A percentile compares a stretch with the other conserved stretches of the same genome.
Evolutionary conservation across 2,329 filamentous ascomycete genomes (phyloP).

Genomic region (Grosmannia serpens): DNA sequence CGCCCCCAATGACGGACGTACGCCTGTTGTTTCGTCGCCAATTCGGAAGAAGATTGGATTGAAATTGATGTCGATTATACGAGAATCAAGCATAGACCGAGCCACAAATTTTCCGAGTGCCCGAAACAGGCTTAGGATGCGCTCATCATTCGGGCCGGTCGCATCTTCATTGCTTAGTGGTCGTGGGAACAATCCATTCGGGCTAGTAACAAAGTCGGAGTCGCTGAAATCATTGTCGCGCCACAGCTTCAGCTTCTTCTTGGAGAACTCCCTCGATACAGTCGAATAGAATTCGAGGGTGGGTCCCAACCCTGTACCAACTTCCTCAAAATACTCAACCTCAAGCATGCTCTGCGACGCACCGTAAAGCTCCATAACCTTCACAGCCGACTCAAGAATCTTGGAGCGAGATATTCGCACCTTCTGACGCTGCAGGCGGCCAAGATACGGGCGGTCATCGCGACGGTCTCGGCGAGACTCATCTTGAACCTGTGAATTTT

Average conservation of each 20-base stretch:
- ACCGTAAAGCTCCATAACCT: slow-evolving; percentile 97
- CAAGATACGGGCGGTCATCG: slow-evolving; percentile 84
- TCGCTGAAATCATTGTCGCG: slow-evolving; percentile 72
- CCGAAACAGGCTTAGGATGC: slow-evolving; percentile 79
- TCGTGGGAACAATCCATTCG: slow-evolving; percentile 78
- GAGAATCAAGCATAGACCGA: slow-evolving; percentile 93
- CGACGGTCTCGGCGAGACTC: slow-evolving; percentile 73
- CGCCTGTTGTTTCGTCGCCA: slow-evolving; percentile 54
- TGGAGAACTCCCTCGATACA: slow-evolving; percentile 92
- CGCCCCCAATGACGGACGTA: slow-evolving; percentile 76
- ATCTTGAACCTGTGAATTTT: slow-evolving; percentile 74
- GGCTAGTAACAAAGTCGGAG: slow-evolving; percentile 70
- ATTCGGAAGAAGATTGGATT: slow-evolving; percentile 97
- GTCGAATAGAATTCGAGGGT: slow-evolving; percentile 97
- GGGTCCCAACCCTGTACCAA: slow-evolving; percentile 88
- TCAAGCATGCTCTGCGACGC: slow-evolving; percentile 93
- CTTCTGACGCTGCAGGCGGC: slow-evolving; percentile 87
- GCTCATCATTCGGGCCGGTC: slow-evolving; percentile 66
- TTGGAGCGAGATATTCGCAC: slow-evolving; percentile 93
- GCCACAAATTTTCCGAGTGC: slow-evolving; percentile 95
- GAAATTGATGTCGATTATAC: slow-evolving; percentile 95
- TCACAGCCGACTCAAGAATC: slow-evolving; percentile 90
- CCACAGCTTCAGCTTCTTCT: slow-evolving; percentile 96
- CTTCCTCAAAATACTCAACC: slow-evolving; percentile 97
- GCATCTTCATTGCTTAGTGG: slow-evolving; percentile 75